Evolutionary conservation across 306 rosid genomes (phyloP).

Genomic region (Pterocarpus santalinus): DNA sequence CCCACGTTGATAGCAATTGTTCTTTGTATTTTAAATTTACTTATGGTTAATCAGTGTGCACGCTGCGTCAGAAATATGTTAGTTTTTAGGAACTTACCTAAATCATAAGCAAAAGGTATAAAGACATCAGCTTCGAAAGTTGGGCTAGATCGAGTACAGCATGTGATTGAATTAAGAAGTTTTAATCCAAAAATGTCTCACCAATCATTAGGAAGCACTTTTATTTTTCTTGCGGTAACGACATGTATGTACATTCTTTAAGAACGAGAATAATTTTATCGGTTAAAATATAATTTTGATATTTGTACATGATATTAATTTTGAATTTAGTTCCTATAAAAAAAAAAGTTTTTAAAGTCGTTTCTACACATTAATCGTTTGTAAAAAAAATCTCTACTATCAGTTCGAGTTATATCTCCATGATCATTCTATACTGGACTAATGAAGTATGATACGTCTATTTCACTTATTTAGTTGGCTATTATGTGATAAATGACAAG

Average conservation of each 20-base stretch:
- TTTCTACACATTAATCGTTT: no score
- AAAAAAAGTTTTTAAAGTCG: no score
- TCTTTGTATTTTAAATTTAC: neutral
- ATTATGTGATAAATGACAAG: no score
- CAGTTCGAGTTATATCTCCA: no score
- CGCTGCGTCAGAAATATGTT: slow-evolving; percentile 27
- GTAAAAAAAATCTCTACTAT: no score
- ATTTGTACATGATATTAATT: no score
- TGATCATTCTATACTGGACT: no score
- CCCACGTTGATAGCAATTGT: neutral
- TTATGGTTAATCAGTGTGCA: slow-evolving; percentile 4
- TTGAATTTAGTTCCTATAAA: no score
- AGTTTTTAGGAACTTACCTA: slow-evolving; percentile 28
- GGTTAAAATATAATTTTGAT: no score
- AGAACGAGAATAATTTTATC: neutral
- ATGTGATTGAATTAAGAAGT: neutral
- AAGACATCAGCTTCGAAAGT: slow-evolving; percentile 35
- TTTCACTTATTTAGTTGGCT: no score
- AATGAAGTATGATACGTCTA: no score
- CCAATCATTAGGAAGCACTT: slow-evolving; percentile 2
- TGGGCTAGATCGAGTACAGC: neutral
- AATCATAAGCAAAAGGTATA: slow-evolving; percentile 22
- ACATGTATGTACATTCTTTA: neutral
- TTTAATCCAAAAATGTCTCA: slow-evolving; percentile 6
- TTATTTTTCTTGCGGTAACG: neutral